phyloP scores from a whole-genome alignment of 768 basidiomycete genomes.

The Calocera cornea region DNA sequence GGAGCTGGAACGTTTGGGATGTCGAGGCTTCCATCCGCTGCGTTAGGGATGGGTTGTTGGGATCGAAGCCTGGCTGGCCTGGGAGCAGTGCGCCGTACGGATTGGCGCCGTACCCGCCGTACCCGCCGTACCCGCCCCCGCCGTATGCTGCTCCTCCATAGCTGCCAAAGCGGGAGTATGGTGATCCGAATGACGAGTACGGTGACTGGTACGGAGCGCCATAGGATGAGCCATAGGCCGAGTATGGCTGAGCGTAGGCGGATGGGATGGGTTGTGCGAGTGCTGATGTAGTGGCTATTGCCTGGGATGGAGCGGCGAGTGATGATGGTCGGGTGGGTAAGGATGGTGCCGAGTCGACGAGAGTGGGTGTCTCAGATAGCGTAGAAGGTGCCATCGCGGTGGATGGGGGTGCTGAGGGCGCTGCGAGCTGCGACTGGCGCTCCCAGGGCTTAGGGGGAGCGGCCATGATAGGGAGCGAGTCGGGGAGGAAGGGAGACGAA shows the following conservation, averaged over 20 bases:
- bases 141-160: constrained; percentile 35
- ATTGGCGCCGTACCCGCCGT: constrained; percentile 28
- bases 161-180: constrained; percentile 26
- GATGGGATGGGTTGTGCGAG: constrained; percentile 20
- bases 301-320: constrained; percentile 22
- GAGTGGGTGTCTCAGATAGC: constrained; percentile 17
- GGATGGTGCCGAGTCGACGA: constrained; percentile 15
- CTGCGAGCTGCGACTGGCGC: constrained; percentile 22
- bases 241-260: neutral
- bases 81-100: constrained; percentile 19
- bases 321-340: constrained; percentile 36
- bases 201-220: constrained; percentile 20
- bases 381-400: constrained; percentile 19
- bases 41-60: constrained; percentile 51
- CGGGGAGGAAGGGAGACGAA: neutral
- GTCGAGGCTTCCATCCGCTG: constrained; percentile 83
- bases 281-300: constrained; percentile 23
- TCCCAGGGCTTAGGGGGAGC: constrained; percentile 91
- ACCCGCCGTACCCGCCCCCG: constrained; percentile 27
- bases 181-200: constrained; percentile 34
- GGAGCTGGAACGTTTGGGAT: constrained; percentile 79
- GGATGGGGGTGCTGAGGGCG: constrained; percentile 19
- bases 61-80: constrained; percentile 27
- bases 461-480: constrained; percentile 35
- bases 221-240: constrained; percentile 10